Conservation (phyloP, 2,329 filamentous ascomycete genomes). For the Dothideomycetes sp. region DNA sequence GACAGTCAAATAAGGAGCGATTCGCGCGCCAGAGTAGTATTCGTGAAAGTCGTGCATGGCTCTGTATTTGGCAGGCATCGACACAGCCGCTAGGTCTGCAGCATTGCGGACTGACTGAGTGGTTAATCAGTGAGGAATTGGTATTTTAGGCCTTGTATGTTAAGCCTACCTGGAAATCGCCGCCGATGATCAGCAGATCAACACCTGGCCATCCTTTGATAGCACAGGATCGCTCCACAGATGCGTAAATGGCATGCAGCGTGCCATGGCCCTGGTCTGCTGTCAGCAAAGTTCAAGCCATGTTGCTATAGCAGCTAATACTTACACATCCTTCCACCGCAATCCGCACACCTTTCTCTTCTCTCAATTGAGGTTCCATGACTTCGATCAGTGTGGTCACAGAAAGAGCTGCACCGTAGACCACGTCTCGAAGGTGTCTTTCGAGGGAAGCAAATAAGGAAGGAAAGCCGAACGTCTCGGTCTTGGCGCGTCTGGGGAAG, state of each 20-base stretch:
- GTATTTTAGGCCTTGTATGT: slow-evolving; percentile 3
- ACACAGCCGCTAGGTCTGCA: slow-evolving; percentile 76
- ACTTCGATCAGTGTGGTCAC: not conserved
- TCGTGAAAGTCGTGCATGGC: slow-evolving; percentile 83
- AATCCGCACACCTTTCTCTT: slow-evolving; percentile 50
- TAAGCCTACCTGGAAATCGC: slow-evolving; percentile 70
- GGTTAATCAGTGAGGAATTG: too few relatives aligned
- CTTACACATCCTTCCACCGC: slow-evolving; percentile 81
- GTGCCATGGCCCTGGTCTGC: slow-evolving; percentile 69
- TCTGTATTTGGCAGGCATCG: slow-evolving; percentile 80
- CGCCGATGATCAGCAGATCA: slow-evolving; percentile 87
- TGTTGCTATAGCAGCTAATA: slow-evolving; percentile 3
- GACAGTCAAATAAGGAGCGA: slow-evolving; percentile 77
- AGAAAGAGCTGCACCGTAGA: not conserved
- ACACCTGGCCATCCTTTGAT: slow-evolving; percentile 68
- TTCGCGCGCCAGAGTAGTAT: slow-evolving; percentile 73
- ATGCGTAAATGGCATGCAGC: slow-evolving; percentile 81
- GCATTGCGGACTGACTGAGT: slow-evolving; percentile 73
- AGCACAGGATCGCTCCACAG: slow-evolving; percentile 57
- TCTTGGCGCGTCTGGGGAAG: not conserved
- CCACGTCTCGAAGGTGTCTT: not conserved
- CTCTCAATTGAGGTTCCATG: slow-evolving; percentile 2
- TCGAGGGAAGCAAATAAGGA: too few relatives aligned
- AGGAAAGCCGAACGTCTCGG: not conserved
- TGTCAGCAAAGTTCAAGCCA: slow-evolving; percentile 14